phyloP scores from a whole-genome alignment of 495 filamentous ascomycete species.

The Penicillium arizonense region DNA sequence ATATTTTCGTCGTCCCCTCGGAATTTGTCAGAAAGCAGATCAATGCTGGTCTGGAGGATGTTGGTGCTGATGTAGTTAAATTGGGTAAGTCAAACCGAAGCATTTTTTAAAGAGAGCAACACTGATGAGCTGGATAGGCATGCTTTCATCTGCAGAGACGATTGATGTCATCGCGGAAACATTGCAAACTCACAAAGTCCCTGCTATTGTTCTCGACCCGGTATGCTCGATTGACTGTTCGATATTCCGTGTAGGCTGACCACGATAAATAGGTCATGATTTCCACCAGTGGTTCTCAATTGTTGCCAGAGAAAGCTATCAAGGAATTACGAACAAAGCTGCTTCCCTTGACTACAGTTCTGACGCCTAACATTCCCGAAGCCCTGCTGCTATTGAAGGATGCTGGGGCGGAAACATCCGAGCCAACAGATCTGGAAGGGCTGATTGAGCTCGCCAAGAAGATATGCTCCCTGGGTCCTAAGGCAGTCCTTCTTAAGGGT shows the following conservation, averaged over 20 bases:
- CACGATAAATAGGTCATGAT: slow-evolving; percentile 75
- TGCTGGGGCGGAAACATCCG: slow-evolving; percentile 43
- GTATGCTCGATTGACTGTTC: slow-evolving; percentile 42
- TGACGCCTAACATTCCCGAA: slow-evolving; percentile 94
- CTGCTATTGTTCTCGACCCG: slow-evolving; percentile 77
- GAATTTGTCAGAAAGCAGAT: slow-evolving; percentile 83
- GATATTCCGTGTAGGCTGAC: slow-evolving; percentile 7
- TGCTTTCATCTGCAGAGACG: slow-evolving; percentile 80
- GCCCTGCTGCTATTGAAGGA: slow-evolving; percentile 70
- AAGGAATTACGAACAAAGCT: slow-evolving; percentile 60
- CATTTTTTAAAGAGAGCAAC: background rate
- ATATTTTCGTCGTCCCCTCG: slow-evolving; percentile 75
- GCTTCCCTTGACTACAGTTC: slow-evolving; percentile 72
- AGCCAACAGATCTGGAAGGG: slow-evolving; percentile 56
- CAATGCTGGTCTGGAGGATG: slow-evolving; percentile 75
- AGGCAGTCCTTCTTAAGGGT: slow-evolving; percentile 85
- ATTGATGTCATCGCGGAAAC: slow-evolving; percentile 72
- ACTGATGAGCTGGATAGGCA: slow-evolving; percentile 53
- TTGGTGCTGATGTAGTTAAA: slow-evolving; percentile 89
- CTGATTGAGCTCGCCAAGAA: slow-evolving; percentile 65
- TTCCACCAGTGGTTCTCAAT: slow-evolving; percentile 75
- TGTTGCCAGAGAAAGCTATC: slow-evolving; percentile 71
- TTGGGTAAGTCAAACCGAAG: slow-evolving; percentile 56
- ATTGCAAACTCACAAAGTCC: slow-evolving; percentile 57
- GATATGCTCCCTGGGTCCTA: slow-evolving; percentile 66